A percentile compares a stretch with the other conserved stretches of the same genome.
These are phyloP conservation scores for Wickerhamiella hasegawae DNA, from an alignment of 805 yeast species.

Conservation along the genomic window DNA sequence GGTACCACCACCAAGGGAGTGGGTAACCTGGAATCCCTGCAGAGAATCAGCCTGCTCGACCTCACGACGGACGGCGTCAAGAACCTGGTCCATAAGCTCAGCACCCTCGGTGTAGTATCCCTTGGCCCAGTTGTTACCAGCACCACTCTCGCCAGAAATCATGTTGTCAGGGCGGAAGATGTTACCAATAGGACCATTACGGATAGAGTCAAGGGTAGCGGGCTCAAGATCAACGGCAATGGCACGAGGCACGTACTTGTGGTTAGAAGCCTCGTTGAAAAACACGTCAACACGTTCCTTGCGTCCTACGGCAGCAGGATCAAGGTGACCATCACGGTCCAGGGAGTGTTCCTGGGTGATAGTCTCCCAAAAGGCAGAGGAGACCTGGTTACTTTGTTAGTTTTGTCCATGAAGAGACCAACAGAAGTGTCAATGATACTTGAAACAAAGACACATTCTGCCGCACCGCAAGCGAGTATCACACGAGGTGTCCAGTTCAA, in stretches of 20 bases:
- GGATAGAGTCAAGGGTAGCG: slow-evolving; percentile 78
- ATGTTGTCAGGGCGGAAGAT: slow-evolving; percentile 86
- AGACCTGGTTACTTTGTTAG: slow-evolving; percentile 23
- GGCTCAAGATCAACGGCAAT: slow-evolving; percentile 91
- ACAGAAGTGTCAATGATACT: background rate
- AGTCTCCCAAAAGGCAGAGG: slow-evolving; percentile 26
- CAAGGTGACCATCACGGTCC: slow-evolving; percentile 20
- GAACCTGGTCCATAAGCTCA: slow-evolving; percentile 78
- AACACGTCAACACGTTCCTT: slow-evolving; percentile 56
- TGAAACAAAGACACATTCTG: too few species aligned
- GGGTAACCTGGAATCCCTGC: slow-evolving; percentile 88
- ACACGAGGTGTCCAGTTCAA: too few species aligned
- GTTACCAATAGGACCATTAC: slow-evolving; percentile 62
- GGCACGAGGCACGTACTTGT: slow-evolving; percentile 88
- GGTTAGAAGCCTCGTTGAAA: slow-evolving; percentile 63
- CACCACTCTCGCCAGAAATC: slow-evolving; percentile 81
- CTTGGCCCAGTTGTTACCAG: slow-evolving; percentile 96
- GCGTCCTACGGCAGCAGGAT: slow-evolving; percentile 7
- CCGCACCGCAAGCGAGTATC: too few species aligned
- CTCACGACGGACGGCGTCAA: slow-evolving; percentile 86
- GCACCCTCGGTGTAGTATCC: slow-evolving; percentile 97
- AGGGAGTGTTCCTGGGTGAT: slow-evolving; percentile 24
- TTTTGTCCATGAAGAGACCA: background rate
- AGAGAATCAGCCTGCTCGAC: slow-evolving; percentile 88
- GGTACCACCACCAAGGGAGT: slow-evolving; percentile 83